phyloP scores from a whole-genome alignment of 306 rosid species.

The Hylodesmum podocarpum region DNA sequence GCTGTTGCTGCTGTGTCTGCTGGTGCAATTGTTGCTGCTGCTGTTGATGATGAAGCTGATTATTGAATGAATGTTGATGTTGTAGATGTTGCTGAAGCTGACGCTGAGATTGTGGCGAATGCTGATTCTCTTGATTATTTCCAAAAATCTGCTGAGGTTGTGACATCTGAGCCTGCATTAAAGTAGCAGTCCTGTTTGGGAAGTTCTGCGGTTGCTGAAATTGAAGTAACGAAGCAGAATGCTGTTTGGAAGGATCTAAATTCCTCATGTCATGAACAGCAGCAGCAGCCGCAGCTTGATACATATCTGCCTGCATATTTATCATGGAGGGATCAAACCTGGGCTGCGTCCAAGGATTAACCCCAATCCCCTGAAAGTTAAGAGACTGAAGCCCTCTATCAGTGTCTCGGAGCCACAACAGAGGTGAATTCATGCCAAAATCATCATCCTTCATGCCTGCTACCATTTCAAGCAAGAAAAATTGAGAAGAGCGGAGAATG shows the following conservation, averaged over 20 bases:
- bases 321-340: constrained; percentile 78
- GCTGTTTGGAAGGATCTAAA: constrained; percentile 67
- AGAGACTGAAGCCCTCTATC: constrained; percentile 83
- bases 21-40: constrained; percentile 60
- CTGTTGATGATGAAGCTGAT: constrained; percentile 41
- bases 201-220: constrained; percentile 79
- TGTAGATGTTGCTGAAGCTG: constrained; percentile 68
- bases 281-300: constrained; percentile 91
- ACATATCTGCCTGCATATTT: constrained; percentile 79
- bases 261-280: constrained; percentile 91
- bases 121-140: constrained; percentile 58
- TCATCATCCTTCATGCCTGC: constrained; percentile 90
- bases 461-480: constrained; percentile 17
- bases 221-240: constrained; percentile 65
- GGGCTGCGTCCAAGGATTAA: constrained; percentile 90
- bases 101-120: constrained; percentile 48
- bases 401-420: constrained; percentile 76
- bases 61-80: constrained; percentile 59
- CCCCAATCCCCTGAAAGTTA: constrained; percentile 80
- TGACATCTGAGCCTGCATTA: constrained; percentile 79
- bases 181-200: constrained; percentile 60
- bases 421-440: constrained; percentile 68
- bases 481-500: neutral
- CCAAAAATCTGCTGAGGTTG: constrained; percentile 74
- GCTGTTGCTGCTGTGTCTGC: constrained; percentile 45